A percentile compares a stretch with the other conserved stretches of the same genome.
phyloP scores from a whole-genome alignment of 768 basidiomycete species.

The Calvatia gigantea region DNA sequence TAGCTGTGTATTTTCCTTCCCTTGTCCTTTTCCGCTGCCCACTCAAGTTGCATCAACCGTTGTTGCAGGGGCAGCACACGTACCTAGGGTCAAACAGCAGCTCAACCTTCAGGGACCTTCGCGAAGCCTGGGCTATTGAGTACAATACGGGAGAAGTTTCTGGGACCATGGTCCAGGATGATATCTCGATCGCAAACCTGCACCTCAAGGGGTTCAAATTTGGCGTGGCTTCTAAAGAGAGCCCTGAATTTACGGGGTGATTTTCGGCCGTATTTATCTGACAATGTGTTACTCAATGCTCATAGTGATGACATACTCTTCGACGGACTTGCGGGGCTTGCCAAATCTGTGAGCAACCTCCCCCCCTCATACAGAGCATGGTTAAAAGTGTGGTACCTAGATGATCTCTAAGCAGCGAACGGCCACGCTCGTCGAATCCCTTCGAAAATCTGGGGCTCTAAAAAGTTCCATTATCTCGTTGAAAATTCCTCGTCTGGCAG shows the following conservation, averaged over 20 bases:
- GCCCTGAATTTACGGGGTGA: slow-evolving; percentile 45
- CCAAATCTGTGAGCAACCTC: slow-evolving; percentile 46
- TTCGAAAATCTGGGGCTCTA: slow-evolving; percentile 57
- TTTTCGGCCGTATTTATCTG: slow-evolving; percentile 13
- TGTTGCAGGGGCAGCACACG: slow-evolving; percentile 29
- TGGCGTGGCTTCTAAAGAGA: slow-evolving; percentile 58
- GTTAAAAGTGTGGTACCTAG: slow-evolving; percentile 23
- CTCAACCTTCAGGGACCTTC: slow-evolving; percentile 50
- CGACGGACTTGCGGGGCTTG: slow-evolving; percentile 57
- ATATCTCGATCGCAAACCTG: slow-evolving; percentile 56
- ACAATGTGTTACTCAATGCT: neutral
- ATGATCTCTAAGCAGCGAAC: slow-evolving; percentile 61
- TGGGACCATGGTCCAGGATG: slow-evolving; percentile 56
- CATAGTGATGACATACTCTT: slow-evolving; percentile 33
- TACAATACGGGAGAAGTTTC: slow-evolving; percentile 55
- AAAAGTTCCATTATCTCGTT: slow-evolving; percentile 66
- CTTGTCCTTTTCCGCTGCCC: neutral
- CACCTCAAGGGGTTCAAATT: slow-evolving; percentile 50
- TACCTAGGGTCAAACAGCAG: slow-evolving; percentile 58
- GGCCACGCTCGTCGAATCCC: slow-evolving; percentile 68
- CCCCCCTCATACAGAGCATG: neutral
- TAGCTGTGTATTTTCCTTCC: slow-evolving; percentile 22
- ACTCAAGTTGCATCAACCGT: neutral
- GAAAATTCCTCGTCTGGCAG: slow-evolving; percentile 74
- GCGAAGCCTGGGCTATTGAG: slow-evolving; percentile 42